Percentiles rank a stretch among this genome's conserved stretches.
Conservation (phyloP, 805 yeast genomes). For the Ogataea glucozyma region DNA sequence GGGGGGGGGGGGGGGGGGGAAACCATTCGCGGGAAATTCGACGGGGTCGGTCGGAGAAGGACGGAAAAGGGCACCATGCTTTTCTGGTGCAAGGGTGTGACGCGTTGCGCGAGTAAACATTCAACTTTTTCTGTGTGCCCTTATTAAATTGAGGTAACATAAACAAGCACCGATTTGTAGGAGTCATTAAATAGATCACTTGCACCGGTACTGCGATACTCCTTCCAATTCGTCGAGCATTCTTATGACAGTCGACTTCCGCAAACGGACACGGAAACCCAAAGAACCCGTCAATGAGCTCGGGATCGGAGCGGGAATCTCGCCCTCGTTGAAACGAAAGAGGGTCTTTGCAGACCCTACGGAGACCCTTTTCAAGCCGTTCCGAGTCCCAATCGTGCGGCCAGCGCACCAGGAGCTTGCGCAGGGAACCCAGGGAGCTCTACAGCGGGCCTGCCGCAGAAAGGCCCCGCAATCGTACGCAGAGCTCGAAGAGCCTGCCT, state of each 20-base stretch:
- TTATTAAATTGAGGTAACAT: background rate
- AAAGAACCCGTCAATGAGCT: slow-evolving; percentile 38
- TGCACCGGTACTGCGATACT: background rate
- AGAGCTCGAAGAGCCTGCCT: slow-evolving; percentile 37
- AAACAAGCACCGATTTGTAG: background rate
- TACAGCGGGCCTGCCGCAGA: slow-evolving; percentile 32
- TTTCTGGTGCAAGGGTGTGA: slow-evolving; percentile 3
- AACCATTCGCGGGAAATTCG: no score
- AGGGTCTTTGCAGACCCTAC: slow-evolving; percentile 54
- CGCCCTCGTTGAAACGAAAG: slow-evolving; percentile 56
- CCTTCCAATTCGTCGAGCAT: no score
- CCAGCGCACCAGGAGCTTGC: background rate
- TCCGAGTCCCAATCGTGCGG: slow-evolving; percentile 58
- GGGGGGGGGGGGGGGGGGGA: no score
- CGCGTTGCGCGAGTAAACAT: no score
- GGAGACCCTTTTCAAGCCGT: slow-evolving; percentile 60
- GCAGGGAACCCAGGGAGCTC: slow-evolving; percentile 17
- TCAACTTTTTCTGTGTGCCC: no score
- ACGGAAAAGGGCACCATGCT: background rate
- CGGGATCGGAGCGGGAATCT: slow-evolving; percentile 72
- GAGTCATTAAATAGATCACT: no score
- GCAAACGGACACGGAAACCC: slow-evolving; percentile 8
- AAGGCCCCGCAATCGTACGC: slow-evolving; percentile 44
- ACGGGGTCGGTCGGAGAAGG: background rate
- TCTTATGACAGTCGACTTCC: slow-evolving; percentile 1